These are phyloP conservation scores for Aspergillus aculeatinus DNA, from an alignment of 2,329 filamentous ascomycete genomes.

Conservation along the genomic window DNA sequence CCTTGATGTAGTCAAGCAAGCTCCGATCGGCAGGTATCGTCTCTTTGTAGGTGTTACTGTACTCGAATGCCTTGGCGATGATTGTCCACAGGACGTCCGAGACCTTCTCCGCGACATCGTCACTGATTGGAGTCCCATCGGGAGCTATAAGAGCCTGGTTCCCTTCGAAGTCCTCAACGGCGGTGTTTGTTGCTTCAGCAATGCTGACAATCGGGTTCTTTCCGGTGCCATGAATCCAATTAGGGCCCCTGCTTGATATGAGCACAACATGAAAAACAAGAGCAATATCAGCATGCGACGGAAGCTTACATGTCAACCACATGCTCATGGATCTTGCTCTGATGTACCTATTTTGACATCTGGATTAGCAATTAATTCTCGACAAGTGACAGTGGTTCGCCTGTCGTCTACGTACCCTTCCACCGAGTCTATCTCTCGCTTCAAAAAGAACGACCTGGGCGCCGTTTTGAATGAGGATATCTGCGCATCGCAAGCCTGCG, in stretches of 20 bases:
- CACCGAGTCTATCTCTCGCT: constrained; percentile 58
- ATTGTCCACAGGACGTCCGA: constrained; percentile 56
- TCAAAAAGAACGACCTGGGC: constrained; percentile 60
- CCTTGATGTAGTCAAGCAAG: constrained; percentile 58
- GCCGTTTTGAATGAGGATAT: constrained; percentile 56
- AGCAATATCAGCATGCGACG: background rate
- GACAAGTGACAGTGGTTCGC: background rate
- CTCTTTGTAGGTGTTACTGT: constrained; percentile 54
- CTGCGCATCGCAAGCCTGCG: constrained; percentile 59
- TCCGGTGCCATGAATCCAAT: constrained; percentile 64
- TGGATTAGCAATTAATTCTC: constrained; percentile 3
- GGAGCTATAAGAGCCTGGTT: constrained; percentile 49
- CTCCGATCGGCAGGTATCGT: constrained; percentile 54
- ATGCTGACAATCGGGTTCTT: constrained; percentile 60
- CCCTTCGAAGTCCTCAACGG: constrained; percentile 54
- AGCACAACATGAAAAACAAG: constrained; percentile 7
- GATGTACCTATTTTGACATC: constrained; percentile 45
- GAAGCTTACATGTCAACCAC: constrained; percentile 56
- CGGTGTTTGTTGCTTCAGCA: constrained; percentile 54
- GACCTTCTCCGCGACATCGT: constrained; percentile 32
- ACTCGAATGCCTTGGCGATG: constrained; percentile 59
- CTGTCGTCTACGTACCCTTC: constrained; percentile 46
- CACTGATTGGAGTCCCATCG: constrained; percentile 44
- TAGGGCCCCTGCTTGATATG: constrained; percentile 52
- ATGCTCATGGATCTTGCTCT: constrained; percentile 50